A percentile compares a stretch with the other conserved stretches of the same genome.
These are phyloP conservation scores for Aphanocladium album DNA, from an alignment of 2,329 filamentous ascomycete species.

Conservation along the genomic window DNA sequence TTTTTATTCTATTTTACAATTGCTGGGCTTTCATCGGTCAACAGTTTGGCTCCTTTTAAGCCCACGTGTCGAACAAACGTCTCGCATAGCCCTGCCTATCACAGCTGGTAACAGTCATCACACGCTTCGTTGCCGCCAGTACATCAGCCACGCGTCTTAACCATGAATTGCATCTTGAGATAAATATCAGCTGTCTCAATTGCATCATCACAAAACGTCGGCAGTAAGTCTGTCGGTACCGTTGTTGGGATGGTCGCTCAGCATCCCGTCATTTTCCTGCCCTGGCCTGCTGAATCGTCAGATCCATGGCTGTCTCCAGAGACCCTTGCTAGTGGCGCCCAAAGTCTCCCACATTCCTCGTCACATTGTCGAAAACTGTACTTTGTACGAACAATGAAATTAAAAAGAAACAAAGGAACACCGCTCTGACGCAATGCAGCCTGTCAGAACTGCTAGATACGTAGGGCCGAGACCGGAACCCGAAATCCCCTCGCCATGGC, in stretches of 20 bases:
- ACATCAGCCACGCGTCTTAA: background rate
- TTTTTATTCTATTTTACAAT: background rate
- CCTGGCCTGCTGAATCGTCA: background rate
- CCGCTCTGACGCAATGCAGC: no score
- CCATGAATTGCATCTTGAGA: background rate
- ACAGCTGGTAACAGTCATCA: background rate
- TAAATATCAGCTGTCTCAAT: background rate
- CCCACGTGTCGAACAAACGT: conserved; percentile 1
- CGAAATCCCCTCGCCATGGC: no score
- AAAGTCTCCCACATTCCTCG: background rate
- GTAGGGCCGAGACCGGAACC: no score
- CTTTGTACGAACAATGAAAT: background rate
- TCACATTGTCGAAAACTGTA: background rate
- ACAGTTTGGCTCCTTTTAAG: background rate
- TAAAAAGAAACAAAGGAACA: background rate
- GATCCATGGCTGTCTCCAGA: background rate
- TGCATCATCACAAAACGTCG: background rate
- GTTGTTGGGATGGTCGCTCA: background rate
- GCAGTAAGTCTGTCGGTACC: background rate
- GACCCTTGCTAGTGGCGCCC: background rate
- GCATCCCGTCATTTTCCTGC: background rate
- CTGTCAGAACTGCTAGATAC: no score
- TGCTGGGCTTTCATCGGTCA: background rate
- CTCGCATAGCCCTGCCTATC: conserved; percentile 4
- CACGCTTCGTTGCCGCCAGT: background rate